These are phyloP conservation scores for Strobilomyces confusus DNA, from an alignment of 768 basidiomycete genomes.

Conservation along the genomic window DNA sequence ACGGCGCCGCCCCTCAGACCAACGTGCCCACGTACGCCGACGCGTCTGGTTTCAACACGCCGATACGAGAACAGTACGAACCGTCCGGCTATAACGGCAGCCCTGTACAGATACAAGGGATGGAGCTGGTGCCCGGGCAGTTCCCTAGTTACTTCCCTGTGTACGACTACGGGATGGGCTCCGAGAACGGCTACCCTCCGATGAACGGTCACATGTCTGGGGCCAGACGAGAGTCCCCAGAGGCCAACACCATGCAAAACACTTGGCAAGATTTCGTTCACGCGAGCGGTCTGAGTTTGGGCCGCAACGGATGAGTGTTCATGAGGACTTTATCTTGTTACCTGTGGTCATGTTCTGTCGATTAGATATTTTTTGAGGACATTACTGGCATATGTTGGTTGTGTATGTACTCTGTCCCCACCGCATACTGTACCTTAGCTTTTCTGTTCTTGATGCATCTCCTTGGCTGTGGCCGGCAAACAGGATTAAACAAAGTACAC, in stretches of 20 bases:
- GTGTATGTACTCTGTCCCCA: constrained; percentile 15
- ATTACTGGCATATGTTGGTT: constrained; percentile 6
- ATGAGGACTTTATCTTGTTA: constrained; percentile 8
- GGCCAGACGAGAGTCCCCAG: constrained; percentile 43
- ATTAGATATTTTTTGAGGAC: constrained; percentile 8
- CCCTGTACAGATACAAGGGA: constrained; percentile 26
- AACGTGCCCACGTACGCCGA: constrained; percentile 23
- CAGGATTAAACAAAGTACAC: constrained; percentile 18
- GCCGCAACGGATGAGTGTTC: constrained; percentile 9
- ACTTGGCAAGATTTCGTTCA: constrained; percentile 64
- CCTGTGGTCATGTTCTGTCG: constrained; percentile 3
- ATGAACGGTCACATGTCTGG: constrained; percentile 37
- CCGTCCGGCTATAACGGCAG: constrained; percentile 19
- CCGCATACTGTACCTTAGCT: constrained; percentile 13
- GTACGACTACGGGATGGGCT: constrained; percentile 57
- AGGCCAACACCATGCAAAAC: constrained; percentile 52
- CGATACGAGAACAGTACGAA: constrained; percentile 24
- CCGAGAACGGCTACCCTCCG: constrained; percentile 33
- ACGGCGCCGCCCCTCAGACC: constrained; percentile 19
- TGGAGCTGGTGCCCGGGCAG: constrained; percentile 31
- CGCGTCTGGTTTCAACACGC: constrained; percentile 24
- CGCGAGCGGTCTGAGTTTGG: constrained; percentile 23
- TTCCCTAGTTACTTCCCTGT: constrained; percentile 75
- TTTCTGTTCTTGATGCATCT: not conserved
- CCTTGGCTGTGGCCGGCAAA: constrained; percentile 9